These are phyloP conservation scores for Apiospora sp. DNA, from an alignment of 2,329 filamentous ascomycete species.

Conservation along the genomic window DNA sequence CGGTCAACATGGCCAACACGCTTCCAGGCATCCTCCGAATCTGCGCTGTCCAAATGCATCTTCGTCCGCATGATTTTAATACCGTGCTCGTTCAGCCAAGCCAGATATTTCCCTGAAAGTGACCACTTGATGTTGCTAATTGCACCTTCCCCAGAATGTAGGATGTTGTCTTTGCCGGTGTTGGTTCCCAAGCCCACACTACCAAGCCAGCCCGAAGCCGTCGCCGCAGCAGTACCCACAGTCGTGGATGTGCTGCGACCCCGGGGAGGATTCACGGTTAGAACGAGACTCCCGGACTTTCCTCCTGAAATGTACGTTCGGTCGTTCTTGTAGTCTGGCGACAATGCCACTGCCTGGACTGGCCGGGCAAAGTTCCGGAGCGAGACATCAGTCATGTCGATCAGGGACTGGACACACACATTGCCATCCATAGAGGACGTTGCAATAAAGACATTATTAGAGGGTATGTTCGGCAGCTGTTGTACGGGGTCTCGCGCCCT, in stretches of 20 bases:
- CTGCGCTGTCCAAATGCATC: conserved; percentile 76
- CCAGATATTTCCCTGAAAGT: conserved; percentile 87
- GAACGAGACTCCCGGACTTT: conserved; percentile 82
- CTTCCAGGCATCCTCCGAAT: conserved; percentile 90
- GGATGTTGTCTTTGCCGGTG: conserved; percentile 81
- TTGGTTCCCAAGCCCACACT: conserved; percentile 82
- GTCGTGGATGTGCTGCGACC: conserved; percentile 90
- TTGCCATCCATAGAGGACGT: conserved; percentile 96
- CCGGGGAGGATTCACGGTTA: conserved; percentile 81
- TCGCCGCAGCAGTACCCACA: conserved; percentile 79
- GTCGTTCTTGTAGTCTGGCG: conserved; percentile 92
- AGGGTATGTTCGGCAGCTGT: conserved; percentile 75
- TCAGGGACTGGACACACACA: conserved; percentile 86
- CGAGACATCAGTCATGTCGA: conserved; percentile 89
- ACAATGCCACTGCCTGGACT: conserved; percentile 90
- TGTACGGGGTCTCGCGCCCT: conserved; percentile 45
- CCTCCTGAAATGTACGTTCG: conserved; percentile 91
- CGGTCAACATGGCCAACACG: conserved; percentile 91
- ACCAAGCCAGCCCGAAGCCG: conserved; percentile 90
- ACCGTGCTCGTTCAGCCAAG: conserved; percentile 95
- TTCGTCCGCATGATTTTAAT: conserved; percentile 98
- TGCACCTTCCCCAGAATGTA: conserved; percentile 91
- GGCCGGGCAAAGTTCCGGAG: conserved; percentile 93
- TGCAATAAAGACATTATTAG: conserved; percentile 91
- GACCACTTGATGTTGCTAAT: conserved; percentile 97